Evolutionary conservation across 169 alveolate genomes (phyloP).

Genomic region (Eimeria zaria): DNA sequence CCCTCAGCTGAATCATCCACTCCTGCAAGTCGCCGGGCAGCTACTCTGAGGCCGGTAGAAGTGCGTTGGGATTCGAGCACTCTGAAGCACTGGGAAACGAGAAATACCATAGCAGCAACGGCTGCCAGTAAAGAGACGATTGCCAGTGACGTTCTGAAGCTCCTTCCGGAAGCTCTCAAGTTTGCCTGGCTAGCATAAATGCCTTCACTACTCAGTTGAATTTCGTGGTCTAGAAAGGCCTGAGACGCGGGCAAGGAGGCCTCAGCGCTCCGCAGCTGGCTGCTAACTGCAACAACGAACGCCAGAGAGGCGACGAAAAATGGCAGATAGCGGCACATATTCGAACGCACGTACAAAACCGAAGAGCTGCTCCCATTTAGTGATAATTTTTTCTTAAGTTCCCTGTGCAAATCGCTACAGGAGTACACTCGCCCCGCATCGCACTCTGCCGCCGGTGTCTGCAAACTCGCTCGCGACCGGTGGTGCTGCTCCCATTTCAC

Average conservation of each 20-base stretch:
- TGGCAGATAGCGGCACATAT: not conserved
- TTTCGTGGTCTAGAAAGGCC: not conserved
- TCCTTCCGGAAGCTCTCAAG: not conserved
- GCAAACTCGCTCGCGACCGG: not conserved
- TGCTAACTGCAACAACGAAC: not conserved
- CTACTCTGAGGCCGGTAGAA: not conserved
- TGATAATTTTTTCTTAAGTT: not conserved
- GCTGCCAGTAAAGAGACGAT: not conserved
- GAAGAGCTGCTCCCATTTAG: not conserved
- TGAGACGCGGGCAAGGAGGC: not conserved
- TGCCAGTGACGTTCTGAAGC: not conserved
- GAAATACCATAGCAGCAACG: not conserved
- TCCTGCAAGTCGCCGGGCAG: not conserved
- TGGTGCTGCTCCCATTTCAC: not conserved
- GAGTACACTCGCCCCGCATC: not conserved
- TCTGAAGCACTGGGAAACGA: not conserved
- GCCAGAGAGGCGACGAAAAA: constrained; percentile 10
- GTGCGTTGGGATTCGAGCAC: not conserved
- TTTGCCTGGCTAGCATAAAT: not conserved
- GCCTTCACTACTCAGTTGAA: not conserved
- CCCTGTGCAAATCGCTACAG: not conserved
- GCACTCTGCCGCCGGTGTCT: not conserved
- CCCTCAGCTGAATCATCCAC: not conserved
- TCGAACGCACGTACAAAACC: not conserved
- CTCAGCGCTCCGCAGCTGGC: not conserved